Base-by-base conservation (phyloP, 495 filamentous ascomycete species). In the Aspergillus wentii region DNA sequence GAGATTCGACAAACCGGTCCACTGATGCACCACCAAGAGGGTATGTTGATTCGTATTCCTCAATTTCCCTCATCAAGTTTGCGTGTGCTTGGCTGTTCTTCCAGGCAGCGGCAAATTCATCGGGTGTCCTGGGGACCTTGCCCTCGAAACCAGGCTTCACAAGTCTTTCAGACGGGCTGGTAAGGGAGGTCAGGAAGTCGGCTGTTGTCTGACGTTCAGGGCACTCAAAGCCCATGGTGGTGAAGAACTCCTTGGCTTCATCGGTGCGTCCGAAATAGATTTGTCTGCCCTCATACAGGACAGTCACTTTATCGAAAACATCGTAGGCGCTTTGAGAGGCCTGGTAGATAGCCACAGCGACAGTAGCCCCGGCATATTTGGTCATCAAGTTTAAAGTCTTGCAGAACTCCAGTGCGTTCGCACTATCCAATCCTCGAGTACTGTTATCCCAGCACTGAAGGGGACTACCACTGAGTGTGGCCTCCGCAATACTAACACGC, bases 371-470 rank as follows among this genome's bases (percentile, higher is more conserved):
- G 57, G 86, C 81, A 39, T 88, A 75, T 51, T 88, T 80, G 14
- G 86, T 83, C 61, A 87, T 78, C 39, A 88, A 64, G 15, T 85
- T 76, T 39, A 92, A 65, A 1, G 84, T 86, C 53, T 84, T 85
- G 49, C 75, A 70, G 54, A 71, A 71, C 38, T 89, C 84, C 35
- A 94, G 71, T 1, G 88, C 88, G 8, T 88, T 94, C 15, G 81
- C 83, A 31, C 85, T 85, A 51, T 95, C 88, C 32, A 94, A 68
- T 35, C 88, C 88, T 52, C 88, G 79, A 5, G 88, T 92, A 47
- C 78, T 82, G 68, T 95, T 94, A 58, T 94, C 88, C 85, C 87
- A 94, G 19, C 79, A 86, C 39, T 82, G 74, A 8, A 95, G 62
- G 36, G 79, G 80, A 33, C 80, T 82, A 36, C 83, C 84, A 25